Evolutionary conservation across 2,329 filamentous ascomycete genomes (phyloP), one percentile per base, ranked within the genome.

Genomic region (Escovopsis sp.): DNA sequence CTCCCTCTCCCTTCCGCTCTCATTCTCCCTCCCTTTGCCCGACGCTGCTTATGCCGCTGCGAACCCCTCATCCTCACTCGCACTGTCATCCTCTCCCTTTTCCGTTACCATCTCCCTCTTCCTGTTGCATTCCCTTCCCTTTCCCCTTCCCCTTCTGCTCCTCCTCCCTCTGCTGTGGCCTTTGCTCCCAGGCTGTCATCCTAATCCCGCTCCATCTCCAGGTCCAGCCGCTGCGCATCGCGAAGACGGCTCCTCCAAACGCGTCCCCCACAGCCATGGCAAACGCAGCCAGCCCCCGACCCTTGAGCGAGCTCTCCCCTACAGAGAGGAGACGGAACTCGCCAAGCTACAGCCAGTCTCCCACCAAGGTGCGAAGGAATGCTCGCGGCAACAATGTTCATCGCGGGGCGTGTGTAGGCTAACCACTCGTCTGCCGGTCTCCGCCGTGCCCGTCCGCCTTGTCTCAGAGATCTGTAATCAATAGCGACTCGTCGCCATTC

Each of bases 261-360:
- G 11, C 11, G 21, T 21, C 19, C 19, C 11, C 58, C 63, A 87
- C 78, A 55, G 71, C 78, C 57, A 70, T 72, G 65, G 53, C 63
- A 37, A 68, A 63, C 54, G 66, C 70, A 49, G 61, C 70, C 37
- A 72, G 21, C 21, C 21, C 78, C 52, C 76, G 81, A 48, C 82
- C 90, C 39, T 70, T 98, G 44, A 82, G 85, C 42, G 90, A 98
- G 63, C 76, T 98, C 52, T 84, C 81, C 47, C 81, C 82, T 35
- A 81, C 81, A 42, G 84, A 87, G 60, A 79, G 76, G 57, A 75
- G 88, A 54, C 73, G 87, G 49, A 96, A 96, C 63, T 94, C 87
- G 34, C 86, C 87, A 35, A 92, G 81, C 64, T 93, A 79, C 73
- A 86, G 80, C 50, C 80, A 87, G 56, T 42, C 54, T 26, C 55